Percentiles rank a stretch among this genome's conserved stretches.
Evolutionary conservation across 2,329 filamentous ascomycete genomes (phyloP).

Genomic region (Didymella glomerata): DNA sequence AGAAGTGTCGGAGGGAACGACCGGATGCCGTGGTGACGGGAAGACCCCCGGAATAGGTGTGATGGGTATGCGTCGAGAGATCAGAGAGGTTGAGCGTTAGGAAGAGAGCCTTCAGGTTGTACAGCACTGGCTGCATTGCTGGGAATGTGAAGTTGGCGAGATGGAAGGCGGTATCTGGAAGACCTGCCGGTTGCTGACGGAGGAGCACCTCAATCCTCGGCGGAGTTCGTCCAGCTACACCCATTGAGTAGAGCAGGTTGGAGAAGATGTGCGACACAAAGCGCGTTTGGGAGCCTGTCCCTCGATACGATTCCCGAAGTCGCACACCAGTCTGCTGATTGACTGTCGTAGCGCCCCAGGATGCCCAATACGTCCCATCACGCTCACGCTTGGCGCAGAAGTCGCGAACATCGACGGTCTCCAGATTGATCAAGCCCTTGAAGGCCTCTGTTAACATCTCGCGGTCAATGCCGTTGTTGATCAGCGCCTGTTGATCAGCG

Average conservation of each 20-base stretch:
- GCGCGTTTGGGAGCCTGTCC: slow-evolving; percentile 13
- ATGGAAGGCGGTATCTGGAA: slow-evolving; percentile 54
- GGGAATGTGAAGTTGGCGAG: slow-evolving; percentile 54
- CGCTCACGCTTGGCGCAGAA: slow-evolving; percentile 64
- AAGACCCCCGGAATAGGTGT: slow-evolving; percentile 27
- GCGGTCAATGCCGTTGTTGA: slow-evolving; percentile 58
- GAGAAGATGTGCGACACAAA: slow-evolving; percentile 32
- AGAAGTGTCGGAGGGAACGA: slow-evolving; percentile 49
- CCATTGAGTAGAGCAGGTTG: slow-evolving; percentile 33
- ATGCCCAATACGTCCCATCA: slow-evolving; percentile 62
- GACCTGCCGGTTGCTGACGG: slow-evolving; percentile 45
- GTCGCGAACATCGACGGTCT: slow-evolving; percentile 67
- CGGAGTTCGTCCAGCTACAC: slow-evolving; percentile 47
- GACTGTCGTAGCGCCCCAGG: slow-evolving; percentile 62
- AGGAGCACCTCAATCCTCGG: slow-evolving; percentile 61
- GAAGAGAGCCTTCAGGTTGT: slow-evolving; percentile 58
- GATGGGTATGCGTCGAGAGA: slow-evolving; percentile 4
- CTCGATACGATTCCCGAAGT: slow-evolving; percentile 23
- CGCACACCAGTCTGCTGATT: slow-evolving; percentile 46
- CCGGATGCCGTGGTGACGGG: slow-evolving; percentile 8
- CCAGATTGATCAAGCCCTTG: slow-evolving; percentile 61
- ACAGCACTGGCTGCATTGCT: slow-evolving; percentile 54
- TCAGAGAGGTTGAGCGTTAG: slow-evolving; percentile 44
- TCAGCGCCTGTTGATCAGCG: slow-evolving; percentile 38
- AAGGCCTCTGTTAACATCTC: slow-evolving; percentile 67